These are phyloP conservation scores for Vigna radiata DNA, from an alignment of 306 rosid species.

Conservation along the genomic window DNA sequence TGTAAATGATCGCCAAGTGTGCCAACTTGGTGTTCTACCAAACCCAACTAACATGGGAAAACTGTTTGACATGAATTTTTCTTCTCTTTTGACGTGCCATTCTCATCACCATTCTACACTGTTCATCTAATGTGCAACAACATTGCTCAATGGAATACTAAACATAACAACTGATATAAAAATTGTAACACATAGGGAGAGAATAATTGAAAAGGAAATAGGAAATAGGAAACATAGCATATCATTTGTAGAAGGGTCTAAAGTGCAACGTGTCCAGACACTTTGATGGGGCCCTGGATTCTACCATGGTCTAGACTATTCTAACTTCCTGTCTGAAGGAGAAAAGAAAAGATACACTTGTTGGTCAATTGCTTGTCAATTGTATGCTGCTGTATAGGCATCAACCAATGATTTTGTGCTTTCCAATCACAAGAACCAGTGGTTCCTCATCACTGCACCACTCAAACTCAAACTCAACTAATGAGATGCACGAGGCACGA, in stretches of 20 bases:
- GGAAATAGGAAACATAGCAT: conserved; percentile 14
- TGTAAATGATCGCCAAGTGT: background rate
- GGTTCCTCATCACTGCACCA: conserved; percentile 17
- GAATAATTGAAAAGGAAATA: background rate
- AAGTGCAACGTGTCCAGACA: conserved; percentile 31
- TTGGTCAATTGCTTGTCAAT: conserved; percentile 9
- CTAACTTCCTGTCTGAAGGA: conserved; percentile 31
- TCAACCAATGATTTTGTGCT: conserved; percentile 40
- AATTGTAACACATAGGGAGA: background rate
- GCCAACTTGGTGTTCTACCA: conserved; percentile 2
- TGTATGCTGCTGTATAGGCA: conserved; percentile 4
- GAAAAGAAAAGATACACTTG: conserved; percentile 26
- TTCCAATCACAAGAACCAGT: conserved; percentile 41
- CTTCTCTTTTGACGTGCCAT: background rate
- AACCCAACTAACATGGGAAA: conserved; percentile 3
- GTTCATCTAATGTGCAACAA: background rate
- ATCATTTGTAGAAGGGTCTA: background rate
- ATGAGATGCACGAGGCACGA: conserved; percentile 54
- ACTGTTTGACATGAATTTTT: too few species aligned
- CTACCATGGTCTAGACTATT: conserved; percentile 25
- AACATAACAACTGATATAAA: background rate
- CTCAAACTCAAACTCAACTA: conserved; percentile 15
- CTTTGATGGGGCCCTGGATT: conserved; percentile 28
- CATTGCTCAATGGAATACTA: background rate
- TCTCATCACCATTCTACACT: background rate